Conservation (phyloP, 1,284 basidiomycete genomes). For the Pisolithus thermaeus region DNA sequence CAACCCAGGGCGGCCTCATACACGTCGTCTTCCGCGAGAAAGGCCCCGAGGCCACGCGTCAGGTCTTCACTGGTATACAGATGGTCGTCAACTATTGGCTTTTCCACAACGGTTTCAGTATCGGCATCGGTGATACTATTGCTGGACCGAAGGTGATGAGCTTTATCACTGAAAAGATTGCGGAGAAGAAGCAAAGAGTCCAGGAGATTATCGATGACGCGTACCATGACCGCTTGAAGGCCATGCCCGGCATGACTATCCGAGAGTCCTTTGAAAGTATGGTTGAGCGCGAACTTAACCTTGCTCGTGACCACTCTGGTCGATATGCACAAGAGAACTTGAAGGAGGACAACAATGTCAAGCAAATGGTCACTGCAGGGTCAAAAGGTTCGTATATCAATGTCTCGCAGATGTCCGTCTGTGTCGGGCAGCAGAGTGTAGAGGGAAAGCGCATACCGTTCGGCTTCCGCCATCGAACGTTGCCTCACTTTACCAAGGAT, state of each 20-base stretch:
- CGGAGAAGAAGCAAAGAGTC: slow-evolving; percentile 76
- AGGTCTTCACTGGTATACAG: slow-evolving; percentile 92
- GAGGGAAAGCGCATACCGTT: slow-evolving; percentile 98
- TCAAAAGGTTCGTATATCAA: slow-evolving; percentile 99
- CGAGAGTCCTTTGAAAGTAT: slow-evolving; percentile 96
- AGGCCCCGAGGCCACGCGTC: slow-evolving; percentile 88
- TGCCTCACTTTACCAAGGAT: slow-evolving; percentile 98
- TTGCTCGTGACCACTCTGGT: slow-evolving; percentile 94
- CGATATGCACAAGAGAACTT: slow-evolving; percentile 92
- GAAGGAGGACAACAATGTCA: slow-evolving; percentile 99
- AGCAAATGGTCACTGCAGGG: slow-evolving; percentile 99
- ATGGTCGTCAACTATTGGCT: slow-evolving; percentile 98
- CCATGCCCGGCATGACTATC: slow-evolving; percentile 96
- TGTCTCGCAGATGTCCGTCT: slow-evolving; percentile 99
- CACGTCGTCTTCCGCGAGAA: slow-evolving; percentile 98
- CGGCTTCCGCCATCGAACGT: slow-evolving; percentile 93
- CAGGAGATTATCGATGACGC: slow-evolving; percentile 70
- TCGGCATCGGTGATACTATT: slow-evolving; percentile 98
- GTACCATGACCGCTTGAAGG: slow-evolving; percentile 78
- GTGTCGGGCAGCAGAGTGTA: slow-evolving; percentile 97
- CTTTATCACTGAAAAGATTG: slow-evolving; percentile 81
- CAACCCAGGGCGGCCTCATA: slow-evolving; percentile 89
- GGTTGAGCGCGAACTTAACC: slow-evolving; percentile 89
- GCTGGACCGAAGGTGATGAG: slow-evolving; percentile 88
- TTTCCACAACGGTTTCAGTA: slow-evolving; percentile 98